Percentiles rank a stretch among this genome's conserved stretches.
Conservation (phyloP, 257 asterid species). For the Verbena officinalis region DNA sequence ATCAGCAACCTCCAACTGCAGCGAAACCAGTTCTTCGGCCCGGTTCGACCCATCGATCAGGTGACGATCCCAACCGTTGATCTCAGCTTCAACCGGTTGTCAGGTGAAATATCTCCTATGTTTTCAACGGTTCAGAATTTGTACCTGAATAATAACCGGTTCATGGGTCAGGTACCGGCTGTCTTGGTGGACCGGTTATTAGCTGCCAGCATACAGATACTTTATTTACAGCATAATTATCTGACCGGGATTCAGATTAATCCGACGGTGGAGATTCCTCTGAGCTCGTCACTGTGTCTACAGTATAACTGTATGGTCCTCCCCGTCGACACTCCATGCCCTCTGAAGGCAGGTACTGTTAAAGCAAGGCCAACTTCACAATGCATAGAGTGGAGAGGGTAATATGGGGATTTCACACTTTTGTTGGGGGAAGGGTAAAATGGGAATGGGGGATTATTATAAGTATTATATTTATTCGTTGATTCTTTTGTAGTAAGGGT, state of each 20-base stretch:
- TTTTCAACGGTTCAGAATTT: constrained; percentile 75
- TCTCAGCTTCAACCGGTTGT: constrained; percentile 81
- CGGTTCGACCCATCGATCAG: constrained; percentile 54
- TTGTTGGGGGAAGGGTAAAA: constrained; percentile 24
- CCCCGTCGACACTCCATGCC: constrained; percentile 87
- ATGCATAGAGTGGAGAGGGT: constrained; percentile 76
- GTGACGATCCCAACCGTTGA: constrained; percentile 71
- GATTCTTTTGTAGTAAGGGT: constrained; percentile 5
- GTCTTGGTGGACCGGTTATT: constrained; percentile 76
- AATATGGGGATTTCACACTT: constrained; percentile 33
- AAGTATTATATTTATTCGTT: constrained; percentile 21
- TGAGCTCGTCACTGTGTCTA: constrained; percentile 78
- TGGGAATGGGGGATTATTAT: constrained; percentile 7
- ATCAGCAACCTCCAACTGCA: constrained; percentile 74
- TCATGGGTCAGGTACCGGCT: constrained; percentile 80
- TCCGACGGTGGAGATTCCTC: constrained; percentile 84
- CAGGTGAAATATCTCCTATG: constrained; percentile 68
- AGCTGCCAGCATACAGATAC: constrained; percentile 54
- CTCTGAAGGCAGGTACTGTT: constrained; percentile 79
- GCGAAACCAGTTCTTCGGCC: constrained; percentile 71
- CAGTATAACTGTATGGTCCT: constrained; percentile 95
- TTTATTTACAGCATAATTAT: constrained; percentile 85
- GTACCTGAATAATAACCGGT: constrained; percentile 91
- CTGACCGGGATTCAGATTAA: constrained; percentile 78
- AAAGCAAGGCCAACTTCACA: constrained; percentile 82